phyloP scores from a whole-genome alignment of 106 monocot species.

The Alisma plantagoaquatica region DNA sequence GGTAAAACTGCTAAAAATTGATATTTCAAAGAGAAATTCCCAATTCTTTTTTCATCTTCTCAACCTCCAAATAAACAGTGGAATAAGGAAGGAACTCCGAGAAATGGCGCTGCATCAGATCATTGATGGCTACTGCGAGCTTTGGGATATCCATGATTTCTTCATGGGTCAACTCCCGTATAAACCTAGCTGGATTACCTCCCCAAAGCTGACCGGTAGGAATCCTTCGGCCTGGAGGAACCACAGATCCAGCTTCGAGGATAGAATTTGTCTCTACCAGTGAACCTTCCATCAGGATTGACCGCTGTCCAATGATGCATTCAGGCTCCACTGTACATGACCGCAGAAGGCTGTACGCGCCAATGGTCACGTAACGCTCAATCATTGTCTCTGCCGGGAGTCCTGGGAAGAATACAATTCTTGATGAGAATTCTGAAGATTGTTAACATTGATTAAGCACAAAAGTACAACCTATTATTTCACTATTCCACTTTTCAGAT shows the following conservation, averaged over 20 bases:
- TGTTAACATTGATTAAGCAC: too few species aligned
- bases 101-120: slow-evolving; percentile 88
- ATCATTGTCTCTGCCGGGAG: slow-evolving; percentile 86
- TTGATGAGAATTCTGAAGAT: too few species aligned
- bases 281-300: slow-evolving; percentile 93
- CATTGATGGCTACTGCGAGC: slow-evolving; percentile 72
- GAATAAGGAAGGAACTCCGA: slow-evolving; percentile 92
- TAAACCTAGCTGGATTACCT: slow-evolving; percentile 85
- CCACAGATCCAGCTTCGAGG: slow-evolving; percentile 82
- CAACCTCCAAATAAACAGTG: slow-evolving; percentile 78
- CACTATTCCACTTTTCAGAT: too few species aligned
- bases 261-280: slow-evolving; percentile 91
- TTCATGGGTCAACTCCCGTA: slow-evolving; percentile 66
- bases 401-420: too few species aligned
- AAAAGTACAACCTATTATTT: too few species aligned
- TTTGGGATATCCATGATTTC: slow-evolving; percentile 88
- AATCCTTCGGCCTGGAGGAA: slow-evolving; percentile 76
- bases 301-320: slow-evolving; percentile 88
- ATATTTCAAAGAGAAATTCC: slow-evolving; percentile 45
- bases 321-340: slow-evolving; percentile 93
- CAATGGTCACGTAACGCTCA: slow-evolving; percentile 87
- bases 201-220: slow-evolving; percentile 94
- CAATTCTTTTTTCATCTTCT: slow-evolving; percentile 74
- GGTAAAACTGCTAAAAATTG: too few species aligned
- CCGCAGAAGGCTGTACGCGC: slow-evolving; percentile 71